Conservation (phyloP, 1,284 basidiomycete genomes). For the Cystobasidium pallidum region DNA sequence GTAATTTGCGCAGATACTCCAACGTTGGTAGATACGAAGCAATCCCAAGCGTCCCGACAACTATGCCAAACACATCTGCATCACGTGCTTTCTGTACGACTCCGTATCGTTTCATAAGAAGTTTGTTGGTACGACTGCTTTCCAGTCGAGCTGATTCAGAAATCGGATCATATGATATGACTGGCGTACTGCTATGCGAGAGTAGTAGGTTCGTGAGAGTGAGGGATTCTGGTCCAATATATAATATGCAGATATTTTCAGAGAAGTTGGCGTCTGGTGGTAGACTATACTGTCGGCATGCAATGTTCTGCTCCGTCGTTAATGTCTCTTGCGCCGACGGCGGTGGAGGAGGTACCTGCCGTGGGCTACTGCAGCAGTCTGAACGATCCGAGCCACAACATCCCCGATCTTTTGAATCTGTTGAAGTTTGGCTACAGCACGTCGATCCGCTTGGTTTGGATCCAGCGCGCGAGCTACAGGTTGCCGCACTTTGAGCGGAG, state of each 20-base stretch:
- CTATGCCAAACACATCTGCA: conserved; percentile 90
- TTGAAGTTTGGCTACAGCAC: not conserved
- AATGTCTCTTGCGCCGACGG: conserved; percentile 19
- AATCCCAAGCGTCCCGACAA: conserved; percentile 94
- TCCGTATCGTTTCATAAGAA: conserved; percentile 90
- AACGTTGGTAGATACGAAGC: conserved; percentile 82
- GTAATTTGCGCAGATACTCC: conserved; percentile 69
- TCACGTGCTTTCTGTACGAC: conserved; percentile 85
- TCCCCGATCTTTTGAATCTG: not conserved
- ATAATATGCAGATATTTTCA: conserved; percentile 65
- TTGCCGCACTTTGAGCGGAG: not conserved
- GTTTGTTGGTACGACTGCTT: conserved; percentile 70
- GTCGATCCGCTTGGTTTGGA: not conserved
- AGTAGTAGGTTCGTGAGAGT: conserved; percentile 83
- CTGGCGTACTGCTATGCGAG: conserved; percentile 64
- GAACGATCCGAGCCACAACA: not conserved
- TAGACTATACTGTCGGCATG: conserved; percentile 23
- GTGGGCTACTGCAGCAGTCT: conserved; percentile 6
- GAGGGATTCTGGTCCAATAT: conserved; percentile 81
- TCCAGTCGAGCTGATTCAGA: conserved; percentile 63
- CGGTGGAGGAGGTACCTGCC: conserved; percentile 49
- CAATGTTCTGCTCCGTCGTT: not conserved
- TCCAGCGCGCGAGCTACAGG: not conserved
- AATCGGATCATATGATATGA: conserved; percentile 72
- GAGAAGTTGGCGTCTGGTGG: conserved; percentile 43